Percentiles rank a stretch among this genome's conserved stretches.
These are phyloP conservation scores for Castanea sativa DNA, from an alignment of 306 rosid species.

Conservation along the genomic window DNA sequence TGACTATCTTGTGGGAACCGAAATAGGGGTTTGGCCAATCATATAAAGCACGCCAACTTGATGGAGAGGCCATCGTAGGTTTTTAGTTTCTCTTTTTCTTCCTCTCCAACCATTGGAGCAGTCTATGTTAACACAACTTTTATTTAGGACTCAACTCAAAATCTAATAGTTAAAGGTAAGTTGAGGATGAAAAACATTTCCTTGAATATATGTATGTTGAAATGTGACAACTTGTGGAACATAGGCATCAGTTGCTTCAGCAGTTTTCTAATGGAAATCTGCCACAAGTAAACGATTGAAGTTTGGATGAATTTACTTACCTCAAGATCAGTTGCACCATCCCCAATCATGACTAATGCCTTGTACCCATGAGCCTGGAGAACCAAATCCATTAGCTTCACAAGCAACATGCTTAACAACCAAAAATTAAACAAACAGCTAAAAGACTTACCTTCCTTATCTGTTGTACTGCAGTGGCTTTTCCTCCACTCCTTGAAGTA, in stretches of 20 bases:
- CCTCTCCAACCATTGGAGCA: background rate
- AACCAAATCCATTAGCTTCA: slow-evolving; percentile 32
- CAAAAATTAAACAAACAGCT: slow-evolving; percentile 3
- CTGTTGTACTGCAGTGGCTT: slow-evolving; percentile 81
- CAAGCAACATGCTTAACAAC: slow-evolving; percentile 12
- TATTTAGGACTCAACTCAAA: background rate
- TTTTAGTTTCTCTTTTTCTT: background rate
- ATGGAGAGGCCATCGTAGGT: background rate
- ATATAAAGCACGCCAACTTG: background rate
- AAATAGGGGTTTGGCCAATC: background rate
- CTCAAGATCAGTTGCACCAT: slow-evolving; percentile 97
- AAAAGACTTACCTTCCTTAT: slow-evolving; percentile 64
- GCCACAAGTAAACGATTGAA: background rate
- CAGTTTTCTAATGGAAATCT: background rate
- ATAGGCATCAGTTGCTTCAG: background rate
- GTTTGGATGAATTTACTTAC: slow-evolving; percentile 34
- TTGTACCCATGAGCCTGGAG: slow-evolving; percentile 72
- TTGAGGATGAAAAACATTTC: background rate
- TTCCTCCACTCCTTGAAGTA: slow-evolving; percentile 94
- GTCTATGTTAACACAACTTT: background rate
- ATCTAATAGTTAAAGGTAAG: background rate
- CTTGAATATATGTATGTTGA: background rate
- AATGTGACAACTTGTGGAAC: background rate
- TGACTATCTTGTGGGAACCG: background rate
- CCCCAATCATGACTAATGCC: slow-evolving; percentile 79